Conservation (phyloP, 495 filamentous ascomycete species). For the Trichoderma orchidacearum region DNA sequence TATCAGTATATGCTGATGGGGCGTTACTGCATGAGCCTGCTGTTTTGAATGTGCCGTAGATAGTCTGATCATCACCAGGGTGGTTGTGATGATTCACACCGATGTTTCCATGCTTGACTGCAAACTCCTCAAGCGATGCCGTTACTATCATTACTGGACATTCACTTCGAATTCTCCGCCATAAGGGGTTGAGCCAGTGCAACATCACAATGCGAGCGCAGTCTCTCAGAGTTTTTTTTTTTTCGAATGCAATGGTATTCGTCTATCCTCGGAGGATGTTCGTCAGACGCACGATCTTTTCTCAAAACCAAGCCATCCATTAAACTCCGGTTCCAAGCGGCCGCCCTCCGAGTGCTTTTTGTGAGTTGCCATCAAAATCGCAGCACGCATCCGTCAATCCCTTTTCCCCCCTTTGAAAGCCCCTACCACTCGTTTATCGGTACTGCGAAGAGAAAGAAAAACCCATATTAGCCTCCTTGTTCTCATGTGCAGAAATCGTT, state of each 20-base stretch:
- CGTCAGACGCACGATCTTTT: conserved; percentile 1
- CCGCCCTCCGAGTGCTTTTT: conserved; percentile 4
- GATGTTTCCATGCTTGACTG: too few species aligned
- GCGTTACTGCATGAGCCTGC: too few species aligned
- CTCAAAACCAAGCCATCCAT: conserved; percentile 1
- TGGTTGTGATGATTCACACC: too few species aligned
- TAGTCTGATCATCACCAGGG: too few species aligned
- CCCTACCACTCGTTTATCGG: conserved; percentile 1
- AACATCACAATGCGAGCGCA: not conserved
- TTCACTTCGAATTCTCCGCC: too few species aligned
- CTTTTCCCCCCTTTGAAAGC: not conserved
- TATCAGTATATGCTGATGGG: too few species aligned
- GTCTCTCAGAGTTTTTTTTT: not conserved
- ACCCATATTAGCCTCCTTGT: not conserved
- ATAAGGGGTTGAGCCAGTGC: not conserved
- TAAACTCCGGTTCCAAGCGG: conserved; percentile 5
- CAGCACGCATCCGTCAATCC: not conserved
- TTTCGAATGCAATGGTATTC: conserved; percentile 5
- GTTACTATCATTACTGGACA: too few species aligned
- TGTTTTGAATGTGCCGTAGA: too few species aligned
- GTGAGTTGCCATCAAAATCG: not conserved
- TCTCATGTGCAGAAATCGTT: not conserved
- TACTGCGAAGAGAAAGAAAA: not conserved
- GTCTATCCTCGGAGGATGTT: conserved; percentile 6
- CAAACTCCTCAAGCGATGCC: too few species aligned